Base-by-base conservation (phyloP, 2,329 filamentous ascomycete species). In the Chalaropsis thielavioides region DNA sequence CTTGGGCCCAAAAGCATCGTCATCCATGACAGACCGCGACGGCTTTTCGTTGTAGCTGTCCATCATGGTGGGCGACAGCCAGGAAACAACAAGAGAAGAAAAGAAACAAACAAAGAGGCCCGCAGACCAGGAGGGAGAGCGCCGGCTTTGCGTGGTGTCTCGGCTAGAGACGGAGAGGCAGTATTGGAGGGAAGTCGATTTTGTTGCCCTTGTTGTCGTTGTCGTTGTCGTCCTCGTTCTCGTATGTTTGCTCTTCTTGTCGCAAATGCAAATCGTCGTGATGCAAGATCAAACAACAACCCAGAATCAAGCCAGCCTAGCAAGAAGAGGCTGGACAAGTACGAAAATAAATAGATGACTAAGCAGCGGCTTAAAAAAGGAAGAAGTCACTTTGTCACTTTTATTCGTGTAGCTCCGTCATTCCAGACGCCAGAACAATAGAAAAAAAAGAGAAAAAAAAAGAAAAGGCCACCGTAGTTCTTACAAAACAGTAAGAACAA, bases 1-100 rank as follows among this genome's bases (percentile, higher is more conserved):
- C 73, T 87, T 86, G 70, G 89, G 86, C 72, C 83, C 88, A 77
- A 96, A 96, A 69, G 83, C 78, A 74, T 88, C 87, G 71, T 96
- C 91, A 72, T 91, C 82, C 70, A 92, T 68, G 64, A 64, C 64
- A 41, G 61, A 62, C 61, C 24, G 43, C 19, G 49, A 54, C 61
- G 31, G 56, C 24, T 63, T 81, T 69, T 80, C 80, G 70, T 83
- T 81, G 70, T 85, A 79, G 77, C 87, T 92, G 72, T 87, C 88
- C 81, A 94, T 89, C 90, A 95, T 94, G 49, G 58, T 71, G 44
- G 44, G 46, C 41, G 58, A 49, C 7, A 2, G 54, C 15, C 54
- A 10, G 27, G 27, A 17, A n/a, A 27, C 11, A 11, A 44, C 27
- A 43, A 27, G n/a, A 43, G 17, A 59, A 41, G 19, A 35, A 63